Evolutionary conservation across 1,284 basidiomycete species (phyloP), one percentile per base, ranked within the genome.

Genomic region (Sanghuangporus sanghuang): DNA sequence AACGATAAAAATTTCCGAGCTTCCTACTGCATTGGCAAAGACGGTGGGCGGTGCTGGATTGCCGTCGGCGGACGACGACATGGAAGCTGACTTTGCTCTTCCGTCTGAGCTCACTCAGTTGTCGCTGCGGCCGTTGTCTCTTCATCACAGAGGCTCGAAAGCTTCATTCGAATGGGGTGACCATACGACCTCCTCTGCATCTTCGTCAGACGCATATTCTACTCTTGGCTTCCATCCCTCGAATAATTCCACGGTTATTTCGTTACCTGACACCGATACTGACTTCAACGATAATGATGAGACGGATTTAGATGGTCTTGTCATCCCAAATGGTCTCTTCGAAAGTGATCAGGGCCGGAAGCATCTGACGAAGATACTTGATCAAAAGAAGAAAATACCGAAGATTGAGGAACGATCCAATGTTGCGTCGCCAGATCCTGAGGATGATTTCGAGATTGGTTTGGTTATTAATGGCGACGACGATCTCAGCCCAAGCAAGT

Each of bases 81-180:
- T 91, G 67, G 89, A 91, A 73, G 82, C 84, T 64, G 92, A 82
- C 57, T 90, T 93, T 71, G 83, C 86, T 14, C 79, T 94, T 35
- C 92, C 92, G 42, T 81, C 81, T 53, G 85, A 91, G 72, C 81
- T 93, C 62, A 90, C 87, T 14, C 85, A 83, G 68, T 81, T 93
- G 50, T 93, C 91, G 32, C 84, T 93, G 55, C 84, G 86, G 50
- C 87, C 89, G 64, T 77, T 88, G 65, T 83, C 87, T 36, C 81
- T 90, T 38, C 82, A 79, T 68, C 87, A 89, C 70, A 84, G 87
- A 57, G 81, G 85, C 9, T 92, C 90, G 63, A 92, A 91, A 75
- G 84, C 84, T 59, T 92, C 90, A 1, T 78, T 92, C 32, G 89
- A 92, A 75, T 92, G 90, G 89, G 87, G 87, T 40, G 90, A 92